These are phyloP conservation scores for Phalaenopsis hybrid DNA, from an alignment of 116 monocot species.

Conservation along the genomic window DNA sequence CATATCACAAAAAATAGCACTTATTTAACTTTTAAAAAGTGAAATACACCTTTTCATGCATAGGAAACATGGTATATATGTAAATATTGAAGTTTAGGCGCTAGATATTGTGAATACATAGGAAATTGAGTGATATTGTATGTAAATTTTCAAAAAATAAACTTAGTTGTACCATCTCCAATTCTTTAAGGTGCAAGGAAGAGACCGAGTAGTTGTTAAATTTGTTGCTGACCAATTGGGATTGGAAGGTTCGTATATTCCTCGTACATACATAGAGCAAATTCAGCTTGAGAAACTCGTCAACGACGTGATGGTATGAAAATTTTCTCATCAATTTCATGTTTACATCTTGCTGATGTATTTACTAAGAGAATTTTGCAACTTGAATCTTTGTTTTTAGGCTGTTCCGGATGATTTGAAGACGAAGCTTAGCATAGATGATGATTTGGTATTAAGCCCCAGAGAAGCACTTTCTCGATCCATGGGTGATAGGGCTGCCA, in stretches of 20 bases:
- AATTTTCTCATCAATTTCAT: not conserved
- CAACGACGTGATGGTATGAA: conserved; percentile 87
- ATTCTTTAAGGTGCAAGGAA: conserved; percentile 86
- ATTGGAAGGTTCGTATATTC: conserved; percentile 89
- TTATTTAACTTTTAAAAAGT: no score
- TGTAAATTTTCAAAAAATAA: no score
- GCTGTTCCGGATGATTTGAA: conserved; percentile 95
- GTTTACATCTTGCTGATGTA: not conserved
- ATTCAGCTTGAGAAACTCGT: conserved; percentile 99
- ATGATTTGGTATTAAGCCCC: conserved; percentile 84
- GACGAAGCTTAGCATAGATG: conserved; percentile 94
- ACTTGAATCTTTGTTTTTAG: conserved; percentile 24
- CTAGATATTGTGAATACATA: no score
- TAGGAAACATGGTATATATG: no score
- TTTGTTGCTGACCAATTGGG: conserved; percentile 68
- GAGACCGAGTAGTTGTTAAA: conserved; percentile 63
- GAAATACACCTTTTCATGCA: no score
- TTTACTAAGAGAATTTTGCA: not conserved
- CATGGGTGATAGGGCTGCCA: conserved; percentile 66
- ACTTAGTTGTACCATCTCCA: conserved; percentile 1
- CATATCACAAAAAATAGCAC: no score
- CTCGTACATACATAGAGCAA: conserved; percentile 94
- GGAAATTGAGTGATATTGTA: no score
- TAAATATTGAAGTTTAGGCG: no score
- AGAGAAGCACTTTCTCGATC: conserved; percentile 89